Conservation (phyloP, 768 basidiomycete species). For the Tylopilus felleus region DNA sequence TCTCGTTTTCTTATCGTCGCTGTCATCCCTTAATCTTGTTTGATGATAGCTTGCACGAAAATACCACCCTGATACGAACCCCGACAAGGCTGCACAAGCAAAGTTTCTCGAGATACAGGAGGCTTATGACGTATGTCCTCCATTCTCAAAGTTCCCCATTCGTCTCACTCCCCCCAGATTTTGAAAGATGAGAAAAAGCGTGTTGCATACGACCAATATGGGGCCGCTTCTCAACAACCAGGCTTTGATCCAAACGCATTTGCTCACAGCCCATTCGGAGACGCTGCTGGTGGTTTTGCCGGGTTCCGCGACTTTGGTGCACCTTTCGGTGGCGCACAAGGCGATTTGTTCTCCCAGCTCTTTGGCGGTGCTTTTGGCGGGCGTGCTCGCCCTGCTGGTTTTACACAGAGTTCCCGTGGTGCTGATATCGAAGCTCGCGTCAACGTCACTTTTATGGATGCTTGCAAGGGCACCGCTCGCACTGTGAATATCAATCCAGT, state of each 20-base stretch:
- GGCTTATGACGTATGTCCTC: slow-evolving; percentile 83
- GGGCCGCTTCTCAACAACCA: slow-evolving; percentile 86
- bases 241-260: slow-evolving; percentile 94
- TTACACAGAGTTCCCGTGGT: slow-evolving; percentile 51
- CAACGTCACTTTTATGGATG: slow-evolving; percentile 84
- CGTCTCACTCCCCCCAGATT: slow-evolving; percentile 48
- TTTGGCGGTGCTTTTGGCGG: slow-evolving; percentile 69
- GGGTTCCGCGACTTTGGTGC: slow-evolving; percentile 71
- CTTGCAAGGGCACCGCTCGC: slow-evolving; percentile 84
- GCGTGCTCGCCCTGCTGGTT: slow-evolving; percentile 40
- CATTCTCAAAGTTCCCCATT: slow-evolving; percentile 12
- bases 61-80: slow-evolving; percentile 97
- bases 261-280: slow-evolving; percentile 49
- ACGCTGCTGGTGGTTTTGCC: slow-evolving; percentile 55
- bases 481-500: slow-evolving; percentile 78
- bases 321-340: slow-evolving; percentile 50
- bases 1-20: slow-evolving; percentile 8
- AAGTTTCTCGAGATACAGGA: slow-evolving; percentile 96
- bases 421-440: slow-evolving; percentile 79
- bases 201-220: slow-evolving; percentile 87
- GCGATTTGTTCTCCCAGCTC: slow-evolving; percentile 81
- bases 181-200: slow-evolving; percentile 95
- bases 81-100: slow-evolving; percentile 84
- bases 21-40: slow-evolving; percentile 14
- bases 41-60: slow-evolving; percentile 86